phyloP scores from a whole-genome alignment of 2,329 filamentous ascomycete species.

The Hirsutella minnesotensis region DNA sequence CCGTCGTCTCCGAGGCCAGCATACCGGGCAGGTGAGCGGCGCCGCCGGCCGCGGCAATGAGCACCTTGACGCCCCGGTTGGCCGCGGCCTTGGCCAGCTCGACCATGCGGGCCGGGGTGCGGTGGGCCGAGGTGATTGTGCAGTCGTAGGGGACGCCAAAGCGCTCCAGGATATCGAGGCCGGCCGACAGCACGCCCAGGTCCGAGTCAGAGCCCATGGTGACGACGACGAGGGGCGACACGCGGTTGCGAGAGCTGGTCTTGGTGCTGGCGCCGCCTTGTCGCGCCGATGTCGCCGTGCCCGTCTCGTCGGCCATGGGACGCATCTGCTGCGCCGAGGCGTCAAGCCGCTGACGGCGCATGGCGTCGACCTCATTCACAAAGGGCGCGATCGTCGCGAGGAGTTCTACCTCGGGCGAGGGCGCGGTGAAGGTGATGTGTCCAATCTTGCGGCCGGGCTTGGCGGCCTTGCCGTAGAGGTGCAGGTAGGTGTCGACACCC shows the following conservation, averaged over 20 bases:
- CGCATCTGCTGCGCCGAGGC: slow-evolving; percentile 25
- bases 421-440: slow-evolving; percentile 73
- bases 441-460: slow-evolving; percentile 90
- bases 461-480: slow-evolving; percentile 86
- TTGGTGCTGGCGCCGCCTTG: slow-evolving; percentile 7
- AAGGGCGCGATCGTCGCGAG: slow-evolving; percentile 51
- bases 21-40: slow-evolving; percentile 67
- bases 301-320: slow-evolving; percentile 8
- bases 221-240: slow-evolving; percentile 53
- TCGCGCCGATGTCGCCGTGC: not conserved
- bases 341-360: slow-evolving; percentile 42
- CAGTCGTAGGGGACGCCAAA: slow-evolving; percentile 62
- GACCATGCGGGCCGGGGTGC: slow-evolving; percentile 60
- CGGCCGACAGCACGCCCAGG: slow-evolving; percentile 53
- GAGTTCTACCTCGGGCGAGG: slow-evolving; percentile 53
- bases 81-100: slow-evolving; percentile 52
- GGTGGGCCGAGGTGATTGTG: slow-evolving; percentile 70
- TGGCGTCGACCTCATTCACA: slow-evolving; percentile 49
- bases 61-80: slow-evolving; percentile 54
- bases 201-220: slow-evolving; percentile 82
- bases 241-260: slow-evolving; percentile 9
- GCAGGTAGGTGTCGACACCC: slow-evolving; percentile 47
- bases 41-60: slow-evolving; percentile 66
- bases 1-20: slow-evolving; percentile 55
- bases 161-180: slow-evolving; percentile 53